Base-by-base conservation (phyloP, 495 filamentous ascomycete genomes). In the Xylaria curta region DNA sequence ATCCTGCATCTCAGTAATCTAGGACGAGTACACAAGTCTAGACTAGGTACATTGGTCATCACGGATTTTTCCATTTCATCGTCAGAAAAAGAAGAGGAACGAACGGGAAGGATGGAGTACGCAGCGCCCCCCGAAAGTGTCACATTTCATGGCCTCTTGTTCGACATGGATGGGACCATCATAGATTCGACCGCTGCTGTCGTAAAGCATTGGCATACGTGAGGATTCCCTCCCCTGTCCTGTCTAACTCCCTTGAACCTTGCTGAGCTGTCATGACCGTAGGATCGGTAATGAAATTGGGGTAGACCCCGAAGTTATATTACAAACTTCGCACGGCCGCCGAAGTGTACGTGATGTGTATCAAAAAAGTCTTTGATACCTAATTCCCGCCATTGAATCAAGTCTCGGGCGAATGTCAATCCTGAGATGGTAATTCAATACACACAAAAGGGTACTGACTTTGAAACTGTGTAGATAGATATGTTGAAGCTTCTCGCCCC, bases 81-180 rank as follows among this genome's bases (percentile, higher is more conserved):
- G 31, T 8, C 21, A 51, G 40, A 21, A 46, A 26, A 24, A 66
- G n/a, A 40, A 40, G 21, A 66, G 47, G 33, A 33, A 51, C 12
- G 0, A 33, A 36, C 33, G 33, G 17, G 24, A 33, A 73, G 26
- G 46, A 81, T 81, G 79, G 74, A 76, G 6, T 94, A 90, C 78
- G 87, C 89, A 49, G 87, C 88, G 26, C 87, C 88, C 19, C 77
- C 90, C 38, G 85, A 90, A 73, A 79, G 80, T 28, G 86, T 89
- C 74, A 82, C 85, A 19, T 97, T 96, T 75, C 86, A 91, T 75
- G 95, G 91, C 10, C 80, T 97, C 38, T 87, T 98, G 4, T 97
- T 97, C 74, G 95, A 98, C 81, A 95, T 97, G 88, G 94, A 97
- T 76, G 94, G 91, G 36, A 94, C 92, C 58, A 93, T 94, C 72